Evolutionary conservation across 345 rosid species (phyloP).

Genomic region (Barbarea vulgaris): DNA sequence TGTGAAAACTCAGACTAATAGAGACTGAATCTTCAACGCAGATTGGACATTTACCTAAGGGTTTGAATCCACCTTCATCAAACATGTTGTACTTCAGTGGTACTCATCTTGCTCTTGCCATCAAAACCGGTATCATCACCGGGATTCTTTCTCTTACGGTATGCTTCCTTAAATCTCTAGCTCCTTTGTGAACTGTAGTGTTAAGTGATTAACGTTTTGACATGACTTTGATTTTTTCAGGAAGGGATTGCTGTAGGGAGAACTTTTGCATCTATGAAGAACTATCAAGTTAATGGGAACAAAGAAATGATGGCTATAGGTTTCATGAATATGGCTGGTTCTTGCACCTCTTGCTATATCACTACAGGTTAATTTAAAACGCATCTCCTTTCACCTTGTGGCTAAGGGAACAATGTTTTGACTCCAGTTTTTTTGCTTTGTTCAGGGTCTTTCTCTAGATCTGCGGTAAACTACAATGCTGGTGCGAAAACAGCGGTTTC

Average conservation of each 20-base stretch:
- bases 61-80: conserved; percentile 90
- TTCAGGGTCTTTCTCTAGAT: conserved; percentile 92
- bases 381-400: conserved; percentile 9
- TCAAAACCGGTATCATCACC: conserved; percentile 86
- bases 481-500: conserved; percentile 89
- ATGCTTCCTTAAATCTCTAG: conserved; percentile 38
- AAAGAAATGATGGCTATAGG: conserved; percentile 99
- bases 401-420: conserved; percentile 4
- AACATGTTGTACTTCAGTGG: conserved; percentile 74
- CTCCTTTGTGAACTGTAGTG: background rate
- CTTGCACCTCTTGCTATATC: conserved; percentile 89
- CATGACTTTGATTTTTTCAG: conserved; percentile 44
- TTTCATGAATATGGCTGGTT: conserved; percentile 93
- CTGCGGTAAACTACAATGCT: conserved; percentile 91
- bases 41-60: conserved; percentile 94
- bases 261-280: conserved; percentile 81
- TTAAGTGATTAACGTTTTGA: background rate
- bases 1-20: conserved; percentile 8
- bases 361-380: conserved; percentile 62
- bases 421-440: background rate
- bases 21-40: conserved; percentile 33
- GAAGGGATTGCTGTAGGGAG: conserved; percentile 99
- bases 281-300: conserved; percentile 95
- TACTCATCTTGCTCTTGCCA: conserved; percentile 61
- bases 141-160: conserved; percentile 92